These are phyloP conservation scores for Strobilomyces confusus DNA, from an alignment of 768 basidiomycete species.

Conservation along the genomic window DNA sequence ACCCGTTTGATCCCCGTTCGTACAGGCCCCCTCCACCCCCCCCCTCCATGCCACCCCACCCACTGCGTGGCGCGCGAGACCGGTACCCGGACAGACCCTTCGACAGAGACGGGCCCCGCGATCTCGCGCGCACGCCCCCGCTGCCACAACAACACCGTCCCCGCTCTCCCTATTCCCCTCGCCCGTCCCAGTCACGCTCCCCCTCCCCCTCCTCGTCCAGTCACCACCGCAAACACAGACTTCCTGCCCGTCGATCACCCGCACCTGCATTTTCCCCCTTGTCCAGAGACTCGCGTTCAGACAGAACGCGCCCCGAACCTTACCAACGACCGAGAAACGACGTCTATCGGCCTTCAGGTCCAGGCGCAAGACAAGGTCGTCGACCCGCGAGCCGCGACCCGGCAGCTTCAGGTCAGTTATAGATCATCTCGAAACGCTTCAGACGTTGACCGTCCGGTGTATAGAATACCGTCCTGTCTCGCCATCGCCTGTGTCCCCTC, in stretches of 20 bases:
- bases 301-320: slow-evolving; percentile 34
- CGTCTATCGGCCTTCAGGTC: slow-evolving; percentile 14
- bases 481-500: slow-evolving; percentile 22
- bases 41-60: slow-evolving; percentile 4
- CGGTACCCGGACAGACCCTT: slow-evolving; percentile 22
- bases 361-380: slow-evolving; percentile 5
- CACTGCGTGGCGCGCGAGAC: slow-evolving; percentile 20
- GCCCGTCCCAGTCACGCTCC: slow-evolving; percentile 36
- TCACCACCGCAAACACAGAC: slow-evolving; percentile 30
- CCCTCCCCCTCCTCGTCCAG: slow-evolving; percentile 34
- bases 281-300: slow-evolving; percentile 32
- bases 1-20: slow-evolving; percentile 14
- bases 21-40: slow-evolving; percentile 16
- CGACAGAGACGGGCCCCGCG: slow-evolving; percentile 22
- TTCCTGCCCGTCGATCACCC: slow-evolving; percentile 38
- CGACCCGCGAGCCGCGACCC: slow-evolving; percentile 8
- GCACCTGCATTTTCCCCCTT: slow-evolving; percentile 37
- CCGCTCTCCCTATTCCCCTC: slow-evolving; percentile 22
- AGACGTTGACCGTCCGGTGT: not conserved
- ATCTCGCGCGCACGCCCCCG: slow-evolving; percentile 20
- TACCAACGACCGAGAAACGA: slow-evolving; percentile 33
- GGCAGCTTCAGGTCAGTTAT: slow-evolving; percentile 9
- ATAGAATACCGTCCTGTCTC: slow-evolving; percentile 22
- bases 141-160: slow-evolving; percentile 19
- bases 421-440: not conserved